phyloP scores from a whole-genome alignment of 495 filamentous ascomycete species.

The Glarea lozoyensis region DNA sequence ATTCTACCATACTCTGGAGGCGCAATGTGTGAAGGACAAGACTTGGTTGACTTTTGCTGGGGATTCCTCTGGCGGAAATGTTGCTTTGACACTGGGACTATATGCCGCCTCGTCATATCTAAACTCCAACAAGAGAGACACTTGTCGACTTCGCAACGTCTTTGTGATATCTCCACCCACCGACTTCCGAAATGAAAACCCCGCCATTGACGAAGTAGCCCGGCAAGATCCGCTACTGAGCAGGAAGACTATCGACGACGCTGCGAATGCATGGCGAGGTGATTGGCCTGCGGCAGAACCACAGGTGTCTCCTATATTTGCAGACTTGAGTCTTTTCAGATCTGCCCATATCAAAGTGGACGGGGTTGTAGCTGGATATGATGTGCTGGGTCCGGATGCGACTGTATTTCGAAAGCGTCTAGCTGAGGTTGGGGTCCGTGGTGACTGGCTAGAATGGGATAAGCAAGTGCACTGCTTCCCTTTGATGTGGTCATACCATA shows the following conservation, averaged over 20 bases:
- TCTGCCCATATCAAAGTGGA: constrained; percentile 27
- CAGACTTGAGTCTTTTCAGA: constrained; percentile 1
- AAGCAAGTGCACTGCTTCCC: constrained; percentile 39
- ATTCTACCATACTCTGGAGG: neutral
- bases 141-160: constrained; percentile 15
- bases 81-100: constrained; percentile 4
- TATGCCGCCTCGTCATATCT: constrained; percentile 1
- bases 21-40: neutral
- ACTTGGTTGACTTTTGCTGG: constrained; percentile 6
- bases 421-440: constrained; percentile 22
- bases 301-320: constrained; percentile 7
- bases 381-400: constrained; percentile 31
- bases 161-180: constrained; percentile 30
- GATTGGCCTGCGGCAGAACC: constrained; percentile 17
- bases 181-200: constrained; percentile 28
- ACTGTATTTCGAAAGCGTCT: constrained; percentile 26
- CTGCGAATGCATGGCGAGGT: constrained; percentile 26
- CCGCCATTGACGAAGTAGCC: constrained; percentile 23
- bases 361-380: constrained; percentile 27
- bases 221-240: constrained; percentile 29
- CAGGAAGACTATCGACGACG: constrained; percentile 19
- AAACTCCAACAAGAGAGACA: neutral
- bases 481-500: constrained; percentile 26
- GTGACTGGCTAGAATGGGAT: constrained; percentile 36
- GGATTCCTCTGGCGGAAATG: constrained; percentile 8